These are phyloP conservation scores for Fragilaria radians DNA, from an alignment of 108 stramenopile genomes.

Conservation along the genomic window DNA sequence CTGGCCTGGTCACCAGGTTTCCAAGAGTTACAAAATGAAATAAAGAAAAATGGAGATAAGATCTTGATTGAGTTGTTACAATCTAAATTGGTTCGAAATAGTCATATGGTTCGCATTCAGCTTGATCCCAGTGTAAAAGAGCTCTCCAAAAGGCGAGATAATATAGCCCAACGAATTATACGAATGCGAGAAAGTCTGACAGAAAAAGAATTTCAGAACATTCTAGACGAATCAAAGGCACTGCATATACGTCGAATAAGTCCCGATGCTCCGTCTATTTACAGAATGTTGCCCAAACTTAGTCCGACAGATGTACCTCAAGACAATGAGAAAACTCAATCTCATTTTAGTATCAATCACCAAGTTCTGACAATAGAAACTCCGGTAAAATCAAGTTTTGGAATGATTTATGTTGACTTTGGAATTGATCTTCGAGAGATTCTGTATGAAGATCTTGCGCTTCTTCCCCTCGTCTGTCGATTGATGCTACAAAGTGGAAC, in stretches of 20 bases:
- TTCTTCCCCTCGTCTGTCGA: slow-evolving; percentile 65
- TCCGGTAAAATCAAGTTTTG: slow-evolving; percentile 46
- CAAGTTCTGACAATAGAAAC: not conserved
- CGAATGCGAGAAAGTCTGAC: slow-evolving; percentile 26
- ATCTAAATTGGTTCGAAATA: slow-evolving; percentile 63
- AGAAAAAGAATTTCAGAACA: slow-evolving; percentile 30
- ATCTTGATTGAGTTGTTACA: slow-evolving; percentile 62
- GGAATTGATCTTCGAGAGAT: slow-evolving; percentile 75
- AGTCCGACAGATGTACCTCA: slow-evolving; percentile 33
- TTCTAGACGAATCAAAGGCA: slow-evolving; percentile 53
- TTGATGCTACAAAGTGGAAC: slow-evolving; percentile 77
- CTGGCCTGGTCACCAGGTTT: slow-evolving; percentile 68
- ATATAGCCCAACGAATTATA: slow-evolving; percentile 32
- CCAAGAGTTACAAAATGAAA: slow-evolving; percentile 58
- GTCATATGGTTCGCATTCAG: slow-evolving; percentile 62
- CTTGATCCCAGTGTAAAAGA: slow-evolving; percentile 52
- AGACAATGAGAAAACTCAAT: not conserved
- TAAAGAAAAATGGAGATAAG: slow-evolving; percentile 43
- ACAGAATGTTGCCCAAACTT: slow-evolving; percentile 70
- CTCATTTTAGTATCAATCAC: not conserved
- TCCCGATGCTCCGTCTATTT: slow-evolving; percentile 67
- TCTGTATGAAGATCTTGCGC: slow-evolving; percentile 60
- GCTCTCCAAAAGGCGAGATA: slow-evolving; percentile 35
- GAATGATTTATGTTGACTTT: slow-evolving; percentile 83
- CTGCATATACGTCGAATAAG: slow-evolving; percentile 61